phyloP scores from a whole-genome alignment of 768 basidiomycete species.

The Amanita muscaria region DNA sequence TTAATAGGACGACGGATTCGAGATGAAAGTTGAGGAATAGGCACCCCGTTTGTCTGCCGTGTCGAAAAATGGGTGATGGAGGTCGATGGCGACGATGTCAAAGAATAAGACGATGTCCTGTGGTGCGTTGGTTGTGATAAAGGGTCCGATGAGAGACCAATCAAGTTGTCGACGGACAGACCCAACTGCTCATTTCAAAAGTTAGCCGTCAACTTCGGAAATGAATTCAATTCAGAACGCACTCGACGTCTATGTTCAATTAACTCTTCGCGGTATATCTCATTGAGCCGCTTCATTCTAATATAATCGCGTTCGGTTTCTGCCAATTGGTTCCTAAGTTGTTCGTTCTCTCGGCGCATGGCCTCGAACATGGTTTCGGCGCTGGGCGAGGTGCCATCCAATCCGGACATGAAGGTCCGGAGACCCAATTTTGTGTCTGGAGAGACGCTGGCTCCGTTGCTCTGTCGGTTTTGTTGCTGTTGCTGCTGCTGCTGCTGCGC shows the following conservation, averaged over 20 bases:
- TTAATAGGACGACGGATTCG: slow-evolving; percentile 50
- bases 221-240: slow-evolving; percentile 24
- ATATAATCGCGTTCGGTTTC: slow-evolving; percentile 75
- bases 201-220: slow-evolving; percentile 6
- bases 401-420: slow-evolving; percentile 20
- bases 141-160: slow-evolving; percentile 62
- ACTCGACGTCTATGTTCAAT: slow-evolving; percentile 71
- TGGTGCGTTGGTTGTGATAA: slow-evolving; percentile 66
- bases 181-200: slow-evolving; percentile 41
- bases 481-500: slow-evolving; percentile 48
- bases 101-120: slow-evolving; percentile 34
- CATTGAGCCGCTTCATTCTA: slow-evolving; percentile 65
- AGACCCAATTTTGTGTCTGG: slow-evolving; percentile 25
- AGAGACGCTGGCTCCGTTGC: slow-evolving; percentile 20
- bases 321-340: slow-evolving; percentile 53
- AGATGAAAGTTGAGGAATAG: slow-evolving; percentile 66
- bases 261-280: slow-evolving; percentile 78
- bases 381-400: slow-evolving; percentile 28
- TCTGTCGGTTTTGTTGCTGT: slow-evolving; percentile 17
- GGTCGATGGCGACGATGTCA: slow-evolving; percentile 37
- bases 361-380: slow-evolving; percentile 63
- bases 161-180: slow-evolving; percentile 69
- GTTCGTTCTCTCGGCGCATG: slow-evolving; percentile 73
- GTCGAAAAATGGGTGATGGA: slow-evolving; percentile 30
- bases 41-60: slow-evolving; percentile 46